These are phyloP conservation scores for Porogramme epimiltina DNA, from an alignment of 1,284 basidiomycete species.

Conservation along the genomic window DNA sequence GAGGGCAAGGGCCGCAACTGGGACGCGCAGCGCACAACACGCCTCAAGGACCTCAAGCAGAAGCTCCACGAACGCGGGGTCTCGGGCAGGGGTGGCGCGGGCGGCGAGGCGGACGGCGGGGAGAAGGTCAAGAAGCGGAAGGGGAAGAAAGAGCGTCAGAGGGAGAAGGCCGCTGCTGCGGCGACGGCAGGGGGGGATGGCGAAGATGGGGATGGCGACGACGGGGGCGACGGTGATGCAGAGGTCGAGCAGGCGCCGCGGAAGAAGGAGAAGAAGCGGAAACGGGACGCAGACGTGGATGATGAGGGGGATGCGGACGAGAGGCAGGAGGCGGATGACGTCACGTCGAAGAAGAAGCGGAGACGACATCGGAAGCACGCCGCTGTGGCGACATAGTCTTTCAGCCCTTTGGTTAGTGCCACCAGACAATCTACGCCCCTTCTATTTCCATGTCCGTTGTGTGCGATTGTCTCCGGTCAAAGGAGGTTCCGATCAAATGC, in stretches of 20 bases:
- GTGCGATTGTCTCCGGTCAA: no score
- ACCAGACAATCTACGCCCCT: no score
- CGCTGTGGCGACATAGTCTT: conserved; percentile 8
- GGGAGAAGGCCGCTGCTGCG: conserved; percentile 38
- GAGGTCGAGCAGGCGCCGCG: conserved; percentile 1
- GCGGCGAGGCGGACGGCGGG: conserved; percentile 12
- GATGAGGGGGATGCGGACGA: conserved; percentile 4
- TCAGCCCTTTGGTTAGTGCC: background rate
- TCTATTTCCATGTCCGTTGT: no score
- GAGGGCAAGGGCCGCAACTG: conserved; percentile 48
- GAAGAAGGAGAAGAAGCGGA: conserved; percentile 9
- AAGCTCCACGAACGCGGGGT: conserved; percentile 30
- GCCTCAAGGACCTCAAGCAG: conserved; percentile 67
- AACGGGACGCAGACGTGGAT: conserved; percentile 9
- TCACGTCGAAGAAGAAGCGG: conserved; percentile 15
- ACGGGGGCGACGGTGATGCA: conserved; percentile 12
- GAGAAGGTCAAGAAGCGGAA: conserved; percentile 61
- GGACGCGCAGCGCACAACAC: conserved; percentile 67
- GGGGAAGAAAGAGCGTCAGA: conserved; percentile 77
- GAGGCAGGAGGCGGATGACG: background rate
- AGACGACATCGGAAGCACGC: conserved; percentile 17
- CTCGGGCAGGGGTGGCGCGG: conserved; percentile 4
- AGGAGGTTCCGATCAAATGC: no score
- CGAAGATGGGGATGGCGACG: conserved; percentile 24
- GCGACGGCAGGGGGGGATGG: conserved; percentile 27